Conservation (phyloP, 2,329 filamentous ascomycete species). For the Aureobasidium zeae region DNA sequence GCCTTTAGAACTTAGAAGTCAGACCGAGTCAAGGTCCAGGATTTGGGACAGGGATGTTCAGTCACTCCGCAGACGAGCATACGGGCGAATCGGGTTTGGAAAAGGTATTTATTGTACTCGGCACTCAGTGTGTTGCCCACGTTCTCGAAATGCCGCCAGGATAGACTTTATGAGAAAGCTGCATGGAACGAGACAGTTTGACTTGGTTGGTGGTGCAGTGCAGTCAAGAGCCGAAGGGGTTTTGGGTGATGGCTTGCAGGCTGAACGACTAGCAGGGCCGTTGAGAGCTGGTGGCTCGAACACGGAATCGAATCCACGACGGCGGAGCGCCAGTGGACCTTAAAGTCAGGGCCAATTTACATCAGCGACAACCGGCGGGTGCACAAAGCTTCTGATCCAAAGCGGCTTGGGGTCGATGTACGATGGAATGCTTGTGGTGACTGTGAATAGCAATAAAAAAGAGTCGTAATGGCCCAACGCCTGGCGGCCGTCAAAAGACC, state of each 20-base stretch:
- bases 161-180: too few relatives aligned
- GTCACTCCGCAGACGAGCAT: too few relatives aligned
- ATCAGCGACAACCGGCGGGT: conserved; percentile 1
- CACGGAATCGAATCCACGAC: neutral
- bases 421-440: conserved; percentile 12
- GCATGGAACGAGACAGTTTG: conserved; percentile 14
- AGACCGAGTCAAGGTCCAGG: too few relatives aligned
- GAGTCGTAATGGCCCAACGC: conserved; percentile 4
- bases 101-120: too few relatives aligned
- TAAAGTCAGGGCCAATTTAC: conserved; percentile 1
- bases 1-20: too few relatives aligned
- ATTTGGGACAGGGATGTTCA: too few relatives aligned
- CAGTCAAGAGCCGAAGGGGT: neutral
- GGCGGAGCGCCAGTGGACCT: conserved; percentile 5
- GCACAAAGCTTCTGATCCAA: conserved; percentile 9
- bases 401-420: conserved; percentile 2
- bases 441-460: conserved; percentile 12
- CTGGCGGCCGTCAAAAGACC: conserved; percentile 2
- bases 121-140: too few relatives aligned
- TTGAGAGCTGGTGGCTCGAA: too few relatives aligned
- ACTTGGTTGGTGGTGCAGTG: too few relatives aligned
- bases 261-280: too few relatives aligned
- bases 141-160: too few relatives aligned
- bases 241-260: conserved; percentile 7
- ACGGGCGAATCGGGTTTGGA: too few relatives aligned